A percentile compares a stretch with the other conserved stretches of the same genome.
Conservation (phyloP, 768 basidiomycete species). For the Phylloporus scabripes region DNA sequence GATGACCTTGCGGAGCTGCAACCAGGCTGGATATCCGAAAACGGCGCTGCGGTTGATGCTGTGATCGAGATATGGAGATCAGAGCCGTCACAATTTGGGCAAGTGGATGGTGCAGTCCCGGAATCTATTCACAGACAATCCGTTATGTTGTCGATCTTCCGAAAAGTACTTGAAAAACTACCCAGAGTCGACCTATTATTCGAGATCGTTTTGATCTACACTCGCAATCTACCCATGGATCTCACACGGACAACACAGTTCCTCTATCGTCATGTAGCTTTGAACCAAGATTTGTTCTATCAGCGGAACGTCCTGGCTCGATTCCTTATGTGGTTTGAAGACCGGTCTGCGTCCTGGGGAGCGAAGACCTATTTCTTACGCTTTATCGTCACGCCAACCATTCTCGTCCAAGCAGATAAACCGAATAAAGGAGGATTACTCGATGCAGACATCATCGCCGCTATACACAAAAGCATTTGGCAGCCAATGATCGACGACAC, state of each 20-base stretch:
- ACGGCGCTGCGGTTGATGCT: slow-evolving; percentile 61
- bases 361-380: slow-evolving; percentile 81
- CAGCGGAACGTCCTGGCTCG: slow-evolving; percentile 80
- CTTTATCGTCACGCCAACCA: slow-evolving; percentile 79
- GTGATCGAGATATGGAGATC: slow-evolving; percentile 68
- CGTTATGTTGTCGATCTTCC: slow-evolving; percentile 72
- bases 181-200: slow-evolving; percentile 85
- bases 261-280: slow-evolving; percentile 79
- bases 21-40: slow-evolving; percentile 66
- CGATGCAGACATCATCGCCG: slow-evolving; percentile 62
- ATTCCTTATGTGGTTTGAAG: slow-evolving; percentile 82
- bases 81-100: slow-evolving; percentile 43
- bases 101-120: slow-evolving; percentile 37
- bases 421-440: slow-evolving; percentile 55
- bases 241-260: slow-evolving; percentile 74
- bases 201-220: slow-evolving; percentile 77
- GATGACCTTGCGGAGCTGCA: slow-evolving; percentile 66
- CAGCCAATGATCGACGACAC: slow-evolving; percentile 58
- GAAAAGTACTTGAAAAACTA: slow-evolving; percentile 59
- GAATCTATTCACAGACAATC: slow-evolving; percentile 57
- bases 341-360: slow-evolving; percentile 52
- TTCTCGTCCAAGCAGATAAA: slow-evolving; percentile 69
- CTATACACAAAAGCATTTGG: slow-evolving; percentile 77
- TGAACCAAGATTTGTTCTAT: slow-evolving; percentile 59
- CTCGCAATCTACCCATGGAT: slow-evolving; percentile 77